Evolutionary conservation across 169 alveolate species (phyloP), one percentile per base, ranked within the genome.

Genomic region (Plasmodium gallinaceum): DNA sequence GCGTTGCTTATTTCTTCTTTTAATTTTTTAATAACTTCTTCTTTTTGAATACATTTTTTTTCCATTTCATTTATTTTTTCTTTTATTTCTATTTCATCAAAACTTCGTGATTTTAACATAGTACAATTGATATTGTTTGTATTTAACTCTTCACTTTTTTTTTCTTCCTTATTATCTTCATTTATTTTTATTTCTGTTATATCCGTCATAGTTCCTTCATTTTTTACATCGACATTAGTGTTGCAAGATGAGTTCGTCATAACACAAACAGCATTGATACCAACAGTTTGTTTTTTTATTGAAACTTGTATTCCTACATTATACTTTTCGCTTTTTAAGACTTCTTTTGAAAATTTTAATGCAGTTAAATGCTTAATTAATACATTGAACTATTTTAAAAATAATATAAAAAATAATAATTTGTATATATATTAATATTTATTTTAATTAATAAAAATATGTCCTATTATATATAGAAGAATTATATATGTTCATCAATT

Each of bases 1-100:
- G 89, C 69, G 48, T 66, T 54, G 64, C 18, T 64, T 46, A 78
- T 64, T 78, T 78, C 89, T 51, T 78, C 89, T 57, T 78, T 78
- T 24, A 78, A 78, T 58, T 69, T 64, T 64, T 58, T 65, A 70
- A 45, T 78, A 48, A 78, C n/a, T 24, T 78, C 89, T 46, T 78
- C 89, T 16, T 54, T 54, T 12, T 54, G 7, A 57, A 32, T 1
- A n/a, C 18, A 64, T 65, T 46, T 16, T 51, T 78, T 65, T 26
- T 64, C 75, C 7, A 66, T 32, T 42, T 42, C 72, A 1, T 74
- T 37, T 58, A 74, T 18, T 60, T 73, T 58, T 43, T 74, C 74
- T 48, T 74, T 74, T n/a, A 58, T 74, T 74, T 74, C 62, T 37
- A 58, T 32, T 57, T 74, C 60, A 0, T 74, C 88, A 7, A 73